A percentile compares a stretch with the other conserved stretches of the same genome.
Conservation (phyloP, 1,284 basidiomycete genomes). For the Limonomyces culmigenus region DNA sequence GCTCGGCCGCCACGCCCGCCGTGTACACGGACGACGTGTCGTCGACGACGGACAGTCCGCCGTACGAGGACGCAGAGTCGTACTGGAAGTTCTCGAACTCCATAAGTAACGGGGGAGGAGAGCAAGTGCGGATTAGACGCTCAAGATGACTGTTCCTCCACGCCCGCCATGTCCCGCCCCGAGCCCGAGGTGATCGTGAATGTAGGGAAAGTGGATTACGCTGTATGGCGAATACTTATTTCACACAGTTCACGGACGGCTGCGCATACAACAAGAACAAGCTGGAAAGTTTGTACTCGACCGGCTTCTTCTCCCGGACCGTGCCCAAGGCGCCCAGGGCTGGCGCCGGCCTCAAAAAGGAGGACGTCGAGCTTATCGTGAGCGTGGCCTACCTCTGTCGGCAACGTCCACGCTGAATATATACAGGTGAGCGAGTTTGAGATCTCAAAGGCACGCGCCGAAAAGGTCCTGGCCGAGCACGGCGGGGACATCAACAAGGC, state of each 20-base stretch:
- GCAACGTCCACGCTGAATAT: too few species aligned
- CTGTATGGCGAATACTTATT: conserved; percentile 1
- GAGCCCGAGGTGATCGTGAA: conserved; percentile 55
- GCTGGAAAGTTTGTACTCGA: conserved; percentile 46
- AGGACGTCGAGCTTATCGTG: conserved; percentile 50
- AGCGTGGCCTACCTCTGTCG: conserved; percentile 8
- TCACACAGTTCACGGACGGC: conserved; percentile 45
- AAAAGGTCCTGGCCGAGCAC: conserved; percentile 32
- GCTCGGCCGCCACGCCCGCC: conserved; percentile 29
- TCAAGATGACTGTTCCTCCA: not conserved
- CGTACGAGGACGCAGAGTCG: conserved; percentile 62
- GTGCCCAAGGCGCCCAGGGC: conserved; percentile 24
- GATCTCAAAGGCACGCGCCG: conserved; percentile 37
- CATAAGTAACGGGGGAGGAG: not conserved
- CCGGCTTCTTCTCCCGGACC: conserved; percentile 36
- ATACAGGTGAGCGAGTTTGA: conserved; percentile 46
- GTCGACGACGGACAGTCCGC: conserved; percentile 59
- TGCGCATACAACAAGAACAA: conserved; percentile 48
- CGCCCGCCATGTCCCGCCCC: conserved; percentile 18
- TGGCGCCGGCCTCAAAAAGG: conserved; percentile 24
- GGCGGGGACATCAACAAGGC: conserved; percentile 15
- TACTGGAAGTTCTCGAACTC: conserved; percentile 75
- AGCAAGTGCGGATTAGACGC: not conserved
- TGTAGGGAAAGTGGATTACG: conserved; percentile 20
- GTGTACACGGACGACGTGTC: conserved; percentile 80